A percentile compares a stretch with the other conserved stretches of the same genome.
Conservation (phyloP, 192 early-diverging fungal genomes). For the Gaertneriomyces sp. region DNA sequence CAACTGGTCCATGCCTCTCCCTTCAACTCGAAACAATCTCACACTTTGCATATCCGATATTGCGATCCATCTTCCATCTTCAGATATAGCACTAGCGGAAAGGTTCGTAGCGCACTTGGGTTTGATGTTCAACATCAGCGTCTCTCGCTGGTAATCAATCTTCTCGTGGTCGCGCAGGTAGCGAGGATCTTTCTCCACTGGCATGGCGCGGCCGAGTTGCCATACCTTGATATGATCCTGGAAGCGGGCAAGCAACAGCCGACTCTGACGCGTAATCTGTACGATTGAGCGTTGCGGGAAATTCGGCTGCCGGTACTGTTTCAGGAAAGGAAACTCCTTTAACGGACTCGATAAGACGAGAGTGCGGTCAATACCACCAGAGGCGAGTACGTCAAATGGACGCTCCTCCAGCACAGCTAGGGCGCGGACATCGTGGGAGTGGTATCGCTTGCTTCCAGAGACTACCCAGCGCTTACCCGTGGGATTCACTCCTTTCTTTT, state of each 20-base stretch:
- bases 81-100: conserved; percentile 68
- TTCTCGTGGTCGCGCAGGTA: conserved; percentile 3
- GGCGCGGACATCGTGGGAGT: conserved; percentile 92
- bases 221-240: conserved; percentile 74
- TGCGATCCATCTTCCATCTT: conserved; percentile 79
- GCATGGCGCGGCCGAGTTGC: conserved; percentile 65
- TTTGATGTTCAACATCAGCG: conserved; percentile 71
- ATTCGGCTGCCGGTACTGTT: conserved; percentile 45
- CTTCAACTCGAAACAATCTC: conserved; percentile 36
- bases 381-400: conserved; percentile 66
- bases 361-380: conserved; percentile 68
- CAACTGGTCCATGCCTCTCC: neutral
- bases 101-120: conserved; percentile 70
- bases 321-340: conserved; percentile 36
- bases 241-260: conserved; percentile 59
- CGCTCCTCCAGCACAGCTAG: conserved; percentile 72
- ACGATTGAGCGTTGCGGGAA: conserved; percentile 59
- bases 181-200: neutral
- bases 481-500: neutral
- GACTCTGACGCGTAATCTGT: conserved; percentile 26
- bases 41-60: conserved; percentile 68
- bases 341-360: conserved; percentile 38
- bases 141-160: conserved; percentile 51
- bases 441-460: conserved; percentile 82
- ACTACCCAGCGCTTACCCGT: conserved; percentile 64